Evolutionary conservation across 176 grass and related monocot species (phyloP).

Genomic region (Dactylis glomerata): DNA sequence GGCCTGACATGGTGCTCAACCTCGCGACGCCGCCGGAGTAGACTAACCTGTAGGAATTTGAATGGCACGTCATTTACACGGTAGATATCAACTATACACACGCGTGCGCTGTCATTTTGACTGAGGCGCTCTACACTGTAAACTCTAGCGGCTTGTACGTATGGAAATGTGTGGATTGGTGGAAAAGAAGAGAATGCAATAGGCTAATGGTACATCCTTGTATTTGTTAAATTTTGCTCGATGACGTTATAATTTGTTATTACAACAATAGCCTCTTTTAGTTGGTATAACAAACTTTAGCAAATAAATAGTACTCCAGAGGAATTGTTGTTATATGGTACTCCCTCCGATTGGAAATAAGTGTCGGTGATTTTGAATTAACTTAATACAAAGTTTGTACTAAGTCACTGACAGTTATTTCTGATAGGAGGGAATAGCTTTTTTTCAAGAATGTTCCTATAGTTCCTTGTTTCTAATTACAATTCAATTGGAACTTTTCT

Average conservation of each 20-base stretch:
- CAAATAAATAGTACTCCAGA: no score
- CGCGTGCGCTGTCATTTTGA: background rate
- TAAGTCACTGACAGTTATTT: no score
- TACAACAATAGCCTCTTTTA: no score
- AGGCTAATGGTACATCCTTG: background rate
- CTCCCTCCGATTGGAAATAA: no score
- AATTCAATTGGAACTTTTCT: no score
- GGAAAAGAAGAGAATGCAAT: background rate
- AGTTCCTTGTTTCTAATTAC: no score
- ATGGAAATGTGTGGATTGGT: background rate
- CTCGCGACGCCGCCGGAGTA: slow-evolving; percentile 26
- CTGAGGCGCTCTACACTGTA: background rate
- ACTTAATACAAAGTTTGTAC: no score
- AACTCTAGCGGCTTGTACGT: background rate
- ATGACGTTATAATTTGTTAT: background rate
- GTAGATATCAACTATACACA: background rate
- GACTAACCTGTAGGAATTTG: background rate
- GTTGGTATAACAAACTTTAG: no score
- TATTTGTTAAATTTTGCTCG: background rate
- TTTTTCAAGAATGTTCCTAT: no score
- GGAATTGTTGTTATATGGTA: no score
- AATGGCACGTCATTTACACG: background rate
- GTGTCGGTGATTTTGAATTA: no score
- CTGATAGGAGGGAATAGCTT: no score
- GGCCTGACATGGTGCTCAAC: slow-evolving; percentile 83